A percentile compares a stretch with the other conserved stretches of the same genome.
Evolutionary conservation across 2,329 filamentous ascomycete species (phyloP).

Genomic region (Colletotrichum destructivum): DNA sequence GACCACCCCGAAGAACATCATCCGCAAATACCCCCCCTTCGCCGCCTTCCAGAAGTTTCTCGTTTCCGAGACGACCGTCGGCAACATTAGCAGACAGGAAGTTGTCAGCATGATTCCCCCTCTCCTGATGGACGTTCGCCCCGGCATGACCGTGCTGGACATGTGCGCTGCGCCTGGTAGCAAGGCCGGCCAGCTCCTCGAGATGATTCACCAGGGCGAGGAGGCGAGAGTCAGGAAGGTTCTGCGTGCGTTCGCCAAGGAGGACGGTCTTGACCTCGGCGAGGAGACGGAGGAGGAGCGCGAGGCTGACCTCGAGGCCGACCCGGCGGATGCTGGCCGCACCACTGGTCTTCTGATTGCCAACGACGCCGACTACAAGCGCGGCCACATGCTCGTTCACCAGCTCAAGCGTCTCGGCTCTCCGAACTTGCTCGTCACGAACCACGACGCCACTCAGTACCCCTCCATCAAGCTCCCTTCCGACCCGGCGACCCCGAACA

Average conservation of each 20-base stretch:
- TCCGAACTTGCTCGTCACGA: conserved; percentile 96
- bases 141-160: conserved; percentile 93
- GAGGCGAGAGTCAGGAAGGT: conserved; percentile 86
- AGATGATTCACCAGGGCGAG: conserved; percentile 94
- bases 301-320: conserved; percentile 69
- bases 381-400: conserved; percentile 96
- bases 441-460: conserved; percentile 97
- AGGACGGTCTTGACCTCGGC: conserved; percentile 70
- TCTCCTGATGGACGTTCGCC: conserved; percentile 89
- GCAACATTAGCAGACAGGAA: conserved; percentile 98
- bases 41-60: conserved; percentile 97
- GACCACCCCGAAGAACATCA: conserved; percentile 96
- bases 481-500: conserved; percentile 66
- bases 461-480: conserved; percentile 89
- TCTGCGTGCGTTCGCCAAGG: conserved; percentile 73
- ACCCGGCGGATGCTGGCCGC: conserved; percentile 83
- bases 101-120: conserved; percentile 99
- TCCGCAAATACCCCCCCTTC: conserved; percentile 94
- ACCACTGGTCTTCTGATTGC: conserved; percentile 93
- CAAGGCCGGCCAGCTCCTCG: conserved; percentile 95
- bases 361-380: conserved; percentile 97
- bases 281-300: conserved; percentile 63
- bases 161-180: conserved; percentile 97
- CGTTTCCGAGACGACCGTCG: conserved; percentile 95
- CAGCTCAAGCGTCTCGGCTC: conserved; percentile 98